Evolutionary conservation across 1,284 basidiomycete species (phyloP).

Genomic region (Microbotryum scabiosae): DNA sequence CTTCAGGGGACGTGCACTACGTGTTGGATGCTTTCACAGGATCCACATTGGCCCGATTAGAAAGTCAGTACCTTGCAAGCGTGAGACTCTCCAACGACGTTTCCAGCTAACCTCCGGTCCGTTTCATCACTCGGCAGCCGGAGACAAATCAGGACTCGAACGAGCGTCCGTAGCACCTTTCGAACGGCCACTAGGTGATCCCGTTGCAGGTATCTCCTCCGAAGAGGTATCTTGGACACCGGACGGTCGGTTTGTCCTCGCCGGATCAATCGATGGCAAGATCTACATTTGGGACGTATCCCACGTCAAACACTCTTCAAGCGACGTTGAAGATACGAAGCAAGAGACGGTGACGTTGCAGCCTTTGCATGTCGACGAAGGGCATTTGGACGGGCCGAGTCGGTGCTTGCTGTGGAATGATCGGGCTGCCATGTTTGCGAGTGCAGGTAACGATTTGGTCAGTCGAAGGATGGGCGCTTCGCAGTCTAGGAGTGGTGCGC

Average conservation of each 20-base stretch:
- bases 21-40: constrained; percentile 82
- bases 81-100: background rate
- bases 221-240: constrained; percentile 89
- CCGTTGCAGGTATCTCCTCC: constrained; percentile 66
- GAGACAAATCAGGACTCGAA: constrained; percentile 8
- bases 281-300: constrained; percentile 65
- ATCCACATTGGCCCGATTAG: constrained; percentile 66
- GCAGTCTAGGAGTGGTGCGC: background rate
- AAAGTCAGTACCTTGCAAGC: constrained; percentile 46
- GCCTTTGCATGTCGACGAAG: constrained; percentile 56
- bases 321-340: constrained; percentile 6
- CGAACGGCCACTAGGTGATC: constrained; percentile 49
- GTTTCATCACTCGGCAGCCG: too few species aligned
- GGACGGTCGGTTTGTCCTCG: constrained; percentile 76
- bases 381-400: constrained; percentile 62
- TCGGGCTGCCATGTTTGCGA: constrained; percentile 74
- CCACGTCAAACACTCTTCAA: constrained; percentile 36
- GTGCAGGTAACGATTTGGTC: constrained; percentile 76
- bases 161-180: constrained; percentile 43
- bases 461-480: constrained; percentile 37
- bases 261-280: constrained; percentile 64
- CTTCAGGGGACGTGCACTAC: constrained; percentile 86
- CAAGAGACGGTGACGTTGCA: constrained; percentile 44
- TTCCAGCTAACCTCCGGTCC: too few species aligned
- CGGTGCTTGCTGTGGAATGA: constrained; percentile 83